Base-by-base conservation (phyloP, 805 yeast genomes). In the Lachancea cidri region DNA sequence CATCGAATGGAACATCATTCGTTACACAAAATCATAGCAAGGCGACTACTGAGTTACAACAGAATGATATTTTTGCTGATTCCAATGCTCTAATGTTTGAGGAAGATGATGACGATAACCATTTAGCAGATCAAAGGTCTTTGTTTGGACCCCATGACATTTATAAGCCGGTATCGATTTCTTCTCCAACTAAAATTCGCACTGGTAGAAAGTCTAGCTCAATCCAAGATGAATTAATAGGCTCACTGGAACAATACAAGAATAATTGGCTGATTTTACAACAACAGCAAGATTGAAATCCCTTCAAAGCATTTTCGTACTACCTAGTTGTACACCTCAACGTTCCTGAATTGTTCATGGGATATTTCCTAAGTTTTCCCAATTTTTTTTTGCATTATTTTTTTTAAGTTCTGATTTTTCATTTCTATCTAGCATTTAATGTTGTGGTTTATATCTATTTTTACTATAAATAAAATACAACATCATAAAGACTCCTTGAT, bases 191-290 rank as follows among this genome's bases (percentile, higher is more conserved):
- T 17, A 46, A 41, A 24, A 20, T 45, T 11, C 47, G 49, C 14
- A 39, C 52, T 13, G 54, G 54, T 16, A 49, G 65, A 29, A 60
- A 57, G 39, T 54, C 62, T 4, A 58, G 62, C 32, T 44, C 56
- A 8, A 35, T 58, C 15, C 62, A 61, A 43, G 62, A 57, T 31
- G 65, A 61, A 38, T 50, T 57, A 29, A 62, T 62, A 22, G 64
- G 63, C 4, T 62, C 66, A 5, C 44, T 62, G 39, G 67, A 62
- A 37, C 64, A 60, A 42, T 62, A 62, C 41, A 62, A 61, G 46
- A 62, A 62, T 41, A 62, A 62, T 39, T 62, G 67, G 67, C 42
- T 62, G 25, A 57, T 62, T 53, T 44, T 61, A 30, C 66, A 62
- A 48, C 60, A 57, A 33, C 60, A 60, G 29, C 59, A 56, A 40